Evolutionary conservation across 805 yeast genomes (phyloP).

Genomic region (Metschnikowia cubensis): DNA sequence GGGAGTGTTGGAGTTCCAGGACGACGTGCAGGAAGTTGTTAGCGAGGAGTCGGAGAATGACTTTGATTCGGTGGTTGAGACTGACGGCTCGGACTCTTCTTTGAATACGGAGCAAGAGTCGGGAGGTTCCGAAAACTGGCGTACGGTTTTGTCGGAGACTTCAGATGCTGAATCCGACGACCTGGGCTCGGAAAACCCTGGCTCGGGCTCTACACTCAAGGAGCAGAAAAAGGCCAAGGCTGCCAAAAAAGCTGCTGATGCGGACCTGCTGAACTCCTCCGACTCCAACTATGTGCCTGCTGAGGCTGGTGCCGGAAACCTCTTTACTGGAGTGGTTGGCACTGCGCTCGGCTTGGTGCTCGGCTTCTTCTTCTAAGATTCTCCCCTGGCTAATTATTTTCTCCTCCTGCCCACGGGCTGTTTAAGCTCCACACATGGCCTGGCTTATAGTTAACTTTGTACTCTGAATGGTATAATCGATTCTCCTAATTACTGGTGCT

Average conservation of each 20-base stretch:
- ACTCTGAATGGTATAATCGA: no score
- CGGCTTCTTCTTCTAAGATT: slow-evolving; percentile 9
- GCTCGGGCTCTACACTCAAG: not conserved
- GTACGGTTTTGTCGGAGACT: no score
- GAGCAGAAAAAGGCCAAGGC: not conserved
- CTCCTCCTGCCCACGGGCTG: not conserved
- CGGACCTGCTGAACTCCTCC: slow-evolving; percentile 1
- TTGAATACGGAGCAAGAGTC: no score
- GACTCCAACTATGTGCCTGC: slow-evolving; percentile 6
- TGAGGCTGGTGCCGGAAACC: slow-evolving; percentile 8
- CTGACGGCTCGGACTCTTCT: no score
- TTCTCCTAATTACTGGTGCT: no score
- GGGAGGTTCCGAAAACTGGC: no score
- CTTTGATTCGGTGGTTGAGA: no score
- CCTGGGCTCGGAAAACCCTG: not conserved
- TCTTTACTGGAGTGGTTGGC: slow-evolving; percentile 10
- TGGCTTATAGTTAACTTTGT: no score
- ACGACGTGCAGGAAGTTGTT: not conserved
- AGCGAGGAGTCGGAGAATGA: no score
- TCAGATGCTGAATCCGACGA: not conserved
- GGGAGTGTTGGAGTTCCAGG: not conserved
- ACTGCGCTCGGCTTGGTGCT: slow-evolving; percentile 10
- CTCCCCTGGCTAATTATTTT: not conserved
- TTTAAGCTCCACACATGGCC: no score
- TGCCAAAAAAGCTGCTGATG: not conserved